Evolutionary conservation across 208 protist species (phyloP).

Genomic region (Wallacemonas sp.): DNA sequence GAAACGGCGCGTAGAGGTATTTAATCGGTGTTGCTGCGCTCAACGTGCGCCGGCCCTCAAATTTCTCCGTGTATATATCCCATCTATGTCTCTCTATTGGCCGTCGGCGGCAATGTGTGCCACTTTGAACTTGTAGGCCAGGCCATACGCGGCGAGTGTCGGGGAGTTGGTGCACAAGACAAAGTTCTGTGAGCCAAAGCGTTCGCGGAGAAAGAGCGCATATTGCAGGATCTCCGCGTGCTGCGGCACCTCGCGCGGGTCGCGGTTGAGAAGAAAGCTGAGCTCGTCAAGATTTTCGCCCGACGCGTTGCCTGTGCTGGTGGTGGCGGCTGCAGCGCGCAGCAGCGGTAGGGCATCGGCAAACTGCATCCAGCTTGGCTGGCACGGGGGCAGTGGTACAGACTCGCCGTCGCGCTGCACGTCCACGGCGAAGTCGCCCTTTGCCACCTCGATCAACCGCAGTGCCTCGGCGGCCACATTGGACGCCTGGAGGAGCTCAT

Average conservation of each 20-base stretch:
- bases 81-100: background rate
- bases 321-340: background rate
- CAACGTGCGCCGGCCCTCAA: too few species aligned
- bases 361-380: constrained; percentile 43
- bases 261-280: constrained; percentile 46
- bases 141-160: constrained; percentile 62
- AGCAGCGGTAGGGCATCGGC: constrained; percentile 33
- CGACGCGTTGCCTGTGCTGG: background rate
- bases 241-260: constrained; percentile 46
- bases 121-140: constrained; percentile 61
- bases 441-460: constrained; percentile 53
- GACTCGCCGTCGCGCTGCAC: constrained; percentile 56
- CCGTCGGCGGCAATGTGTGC: constrained; percentile 35
- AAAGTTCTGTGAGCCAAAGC: constrained; percentile 33
- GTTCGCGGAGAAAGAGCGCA: constrained; percentile 35
- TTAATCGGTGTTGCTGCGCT: background rate
- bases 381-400: constrained; percentile 34
- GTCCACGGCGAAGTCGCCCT: constrained; percentile 63
- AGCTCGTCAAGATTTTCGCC: constrained; percentile 8
- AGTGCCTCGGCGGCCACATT: constrained; percentile 53
- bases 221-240: constrained; percentile 52
- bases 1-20: too few species aligned
- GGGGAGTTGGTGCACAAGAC: constrained; percentile 72
- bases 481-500: constrained; percentile 27
- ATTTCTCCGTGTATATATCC: background rate